Evolutionary conservation across 192 early-diverging fungal species (phyloP), one percentile per base, ranked within the genome.

Genomic region (Coemansia sp.): DNA sequence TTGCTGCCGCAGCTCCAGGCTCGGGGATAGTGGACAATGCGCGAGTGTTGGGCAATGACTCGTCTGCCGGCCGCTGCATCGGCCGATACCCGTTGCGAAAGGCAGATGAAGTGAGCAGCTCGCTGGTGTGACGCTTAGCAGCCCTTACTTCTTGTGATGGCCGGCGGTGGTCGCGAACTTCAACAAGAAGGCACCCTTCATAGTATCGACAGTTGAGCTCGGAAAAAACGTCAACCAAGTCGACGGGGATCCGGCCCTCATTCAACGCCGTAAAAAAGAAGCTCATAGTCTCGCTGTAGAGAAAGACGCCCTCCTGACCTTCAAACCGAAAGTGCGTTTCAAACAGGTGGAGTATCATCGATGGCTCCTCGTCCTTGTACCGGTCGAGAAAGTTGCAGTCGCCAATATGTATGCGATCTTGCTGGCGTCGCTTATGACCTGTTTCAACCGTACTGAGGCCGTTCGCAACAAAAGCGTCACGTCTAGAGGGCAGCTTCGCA

Each of bases 241-340:
- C 88, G 6, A 86, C 75, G 0, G 90, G 90, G 18, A 91, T 84
- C 41, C 48, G 64, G 11, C 83, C 83, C 8, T 76, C 83, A 63
- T 79, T 79, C n/a, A 84, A 60, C 16, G 77, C 73, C 14, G 80
- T 75, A 58, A 84, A 81, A 62, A 84, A 84, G 64, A 84, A 84
- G 8, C 78, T 75, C 77, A 77, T 82, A 5, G 80, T 65, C 18
- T 71, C 69, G 63, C 76, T 84, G 71, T 80, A 77, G 21, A 80
- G 66, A 59, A 81, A 84, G 60, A 80, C 78, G 59, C 83, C 83
- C 55, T 84, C 83, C 47, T 82, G 80, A 34, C 72, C 69, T 37
- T 89, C 88, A 72, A 91, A 91, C 55, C 89, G 88, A 68, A 90
- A 91, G 77, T 91, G 88, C 25, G 88, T 87, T 43, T 86, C 79